A percentile compares a stretch with the other conserved stretches of the same genome.
Evolutionary conservation across 176 grass and related monocot genomes (phyloP).

Genomic region (Eleusine coracana): DNA sequence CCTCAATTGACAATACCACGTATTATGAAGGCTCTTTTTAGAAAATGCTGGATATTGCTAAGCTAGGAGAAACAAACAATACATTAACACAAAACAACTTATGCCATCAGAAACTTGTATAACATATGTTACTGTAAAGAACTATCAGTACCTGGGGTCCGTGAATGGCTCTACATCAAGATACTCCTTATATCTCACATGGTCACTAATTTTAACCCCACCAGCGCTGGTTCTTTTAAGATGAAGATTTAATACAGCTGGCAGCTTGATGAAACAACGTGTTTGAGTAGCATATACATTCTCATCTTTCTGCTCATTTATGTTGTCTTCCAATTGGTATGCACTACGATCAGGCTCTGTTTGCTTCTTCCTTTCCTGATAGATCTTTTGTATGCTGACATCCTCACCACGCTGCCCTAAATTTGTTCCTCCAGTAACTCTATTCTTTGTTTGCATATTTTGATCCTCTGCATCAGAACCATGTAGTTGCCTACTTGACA

Average conservation of each 20-base stretch:
- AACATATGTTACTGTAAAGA: not conserved
- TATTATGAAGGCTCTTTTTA: not conserved
- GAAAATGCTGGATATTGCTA: not conserved
- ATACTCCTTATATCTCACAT: conserved; percentile 16
- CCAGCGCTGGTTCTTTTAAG: not conserved
- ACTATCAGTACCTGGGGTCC: conserved; percentile 10
- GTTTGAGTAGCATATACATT: conserved; percentile 41
- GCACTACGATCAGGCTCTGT: conserved; percentile 7
- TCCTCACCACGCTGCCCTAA: conserved; percentile 14
- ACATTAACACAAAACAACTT: not conserved
- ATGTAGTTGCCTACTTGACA: conserved; percentile 27
- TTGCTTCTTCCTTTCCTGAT: conserved; percentile 15
- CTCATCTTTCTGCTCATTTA: conserved; percentile 34
- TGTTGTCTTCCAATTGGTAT: conserved; percentile 18
- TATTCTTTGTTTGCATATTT: not conserved
- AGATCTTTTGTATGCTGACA: not conserved
- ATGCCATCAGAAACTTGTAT: not conserved
- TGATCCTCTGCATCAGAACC: conserved; percentile 36
- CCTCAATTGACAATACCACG: not conserved
- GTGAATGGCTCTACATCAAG: conserved; percentile 17
- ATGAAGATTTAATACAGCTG: conserved; percentile 38
- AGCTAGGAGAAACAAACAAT: not conserved
- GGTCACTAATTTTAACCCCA: not conserved
- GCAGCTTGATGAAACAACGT: conserved; percentile 50
- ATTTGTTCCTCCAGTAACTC: not conserved